Evolutionary conservation across 495 filamentous ascomycete genomes (phyloP), one percentile per base, ranked within the genome.

Genomic region (Tetracladium setigerum): DNA sequence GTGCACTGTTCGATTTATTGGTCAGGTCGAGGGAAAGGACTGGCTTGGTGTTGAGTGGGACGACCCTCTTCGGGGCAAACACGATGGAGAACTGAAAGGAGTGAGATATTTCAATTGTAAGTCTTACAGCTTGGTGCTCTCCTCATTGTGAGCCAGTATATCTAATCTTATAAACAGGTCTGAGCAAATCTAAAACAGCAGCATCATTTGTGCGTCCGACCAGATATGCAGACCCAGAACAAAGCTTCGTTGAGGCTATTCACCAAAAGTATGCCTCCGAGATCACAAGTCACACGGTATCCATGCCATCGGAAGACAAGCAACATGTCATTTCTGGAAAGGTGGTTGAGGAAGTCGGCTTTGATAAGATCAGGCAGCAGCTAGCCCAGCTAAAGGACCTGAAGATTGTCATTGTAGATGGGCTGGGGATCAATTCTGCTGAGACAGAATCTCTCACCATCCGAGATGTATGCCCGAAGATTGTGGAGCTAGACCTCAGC

Each of bases 1-100:
- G 32, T 94, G 89, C 63, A 97, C 92, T 1, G 78, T 98, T 40
- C 79, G 89, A 27, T 96, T 89, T 57, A 68, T 86, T 53, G 92
- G 92, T 39, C 59, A 68, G 32, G 80, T 98, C 14, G 71, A 77
- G 43, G 85, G 84, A 32, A 88, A 87, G 27, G 72, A 76, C 57
- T 97, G 92, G 94, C 70, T 98, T 15, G 92, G 92, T 19, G 88
- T 97, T 15, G 92, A 98, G 72, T 98, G 94, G 94, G 92, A 97
- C 65, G 84, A 95, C 57, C 69, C 79, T 44, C 69, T 67, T 34
- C 71, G 88, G 57, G 94, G 92, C 27, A 97, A 95, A 68, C 89
- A 98, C 67, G 77, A 87, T 49, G 92, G 94, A 9, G 78, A 82
- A 46, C 79, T 91, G 67, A 78, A 78, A 18, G 89, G 85, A 40